These are phyloP conservation scores for Aspergillus sclerotiicarbonarius DNA, from an alignment of 495 filamentous ascomycete species.

Conservation along the genomic window DNA sequence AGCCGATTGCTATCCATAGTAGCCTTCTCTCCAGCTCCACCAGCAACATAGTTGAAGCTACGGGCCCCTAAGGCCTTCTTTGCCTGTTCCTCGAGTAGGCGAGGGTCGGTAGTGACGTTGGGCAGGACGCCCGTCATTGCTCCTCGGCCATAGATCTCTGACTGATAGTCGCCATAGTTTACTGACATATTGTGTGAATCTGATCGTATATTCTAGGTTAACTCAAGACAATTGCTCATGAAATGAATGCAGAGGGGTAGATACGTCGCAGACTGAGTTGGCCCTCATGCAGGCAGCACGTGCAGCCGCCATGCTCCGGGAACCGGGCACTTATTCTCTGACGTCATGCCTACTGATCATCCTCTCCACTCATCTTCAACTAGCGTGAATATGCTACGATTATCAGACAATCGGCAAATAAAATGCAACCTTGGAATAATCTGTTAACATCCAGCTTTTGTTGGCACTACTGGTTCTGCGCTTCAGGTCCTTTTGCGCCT, in stretches of 20 bases:
- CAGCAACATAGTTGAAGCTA: conserved; percentile 59
- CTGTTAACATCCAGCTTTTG: too few relatives aligned
- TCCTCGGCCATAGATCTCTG: conserved; percentile 50
- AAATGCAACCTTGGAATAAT: too few relatives aligned
- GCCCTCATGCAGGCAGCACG: too few relatives aligned
- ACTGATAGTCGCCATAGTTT: conserved; percentile 46
- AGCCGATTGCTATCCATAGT: conserved; percentile 65
- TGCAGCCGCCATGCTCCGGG: too few relatives aligned
- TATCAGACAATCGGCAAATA: too few relatives aligned
- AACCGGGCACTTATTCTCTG: too few relatives aligned
- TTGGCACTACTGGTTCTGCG: too few relatives aligned
- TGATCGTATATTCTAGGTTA: not conserved
- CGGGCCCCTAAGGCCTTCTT: conserved; percentile 44
- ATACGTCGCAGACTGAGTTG: too few relatives aligned
- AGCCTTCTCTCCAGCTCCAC: conserved; percentile 62
- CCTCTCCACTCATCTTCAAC: too few relatives aligned
- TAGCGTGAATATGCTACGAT: too few relatives aligned
- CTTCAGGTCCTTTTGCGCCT: too few relatives aligned
- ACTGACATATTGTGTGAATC: conserved; percentile 30
- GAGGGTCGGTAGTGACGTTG: conserved; percentile 59
- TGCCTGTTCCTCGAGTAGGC: conserved; percentile 57
- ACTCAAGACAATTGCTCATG: not conserved
- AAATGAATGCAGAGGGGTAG: not conserved
- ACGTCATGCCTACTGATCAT: too few relatives aligned
- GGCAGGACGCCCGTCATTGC: conserved; percentile 47